Conservation (phyloP, 2,329 filamentous ascomycete species). For the Verticillium nonalfalfae region DNA sequence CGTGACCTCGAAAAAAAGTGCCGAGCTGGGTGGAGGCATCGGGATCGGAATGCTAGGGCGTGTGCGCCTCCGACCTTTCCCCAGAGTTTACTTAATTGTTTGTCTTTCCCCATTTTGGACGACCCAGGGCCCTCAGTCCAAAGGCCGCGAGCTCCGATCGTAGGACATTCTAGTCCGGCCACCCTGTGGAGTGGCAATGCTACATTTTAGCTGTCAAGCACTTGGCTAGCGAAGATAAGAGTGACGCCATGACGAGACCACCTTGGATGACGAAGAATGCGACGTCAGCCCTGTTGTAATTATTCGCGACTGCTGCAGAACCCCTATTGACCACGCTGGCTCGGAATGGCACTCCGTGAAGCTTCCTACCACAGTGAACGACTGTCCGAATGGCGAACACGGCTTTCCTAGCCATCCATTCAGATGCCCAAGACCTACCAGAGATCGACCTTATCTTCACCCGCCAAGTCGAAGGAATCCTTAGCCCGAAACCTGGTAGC, state of each 20-base stretch:
- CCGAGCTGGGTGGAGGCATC: not conserved
- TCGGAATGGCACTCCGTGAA: no score
- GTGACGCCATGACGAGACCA: not conserved
- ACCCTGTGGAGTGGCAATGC: not conserved
- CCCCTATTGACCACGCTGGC: no score
- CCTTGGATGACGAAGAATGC: not conserved
- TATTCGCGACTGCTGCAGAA: no score
- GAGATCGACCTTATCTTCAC: not conserved
- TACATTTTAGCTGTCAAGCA: not conserved
- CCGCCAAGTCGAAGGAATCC: not conserved
- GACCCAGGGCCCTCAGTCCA: not conserved
- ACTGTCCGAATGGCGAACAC: no score
- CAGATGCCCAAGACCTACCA: no score
- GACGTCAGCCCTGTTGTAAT: not conserved
- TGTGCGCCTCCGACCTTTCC: not conserved
- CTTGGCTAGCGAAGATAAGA: not conserved
- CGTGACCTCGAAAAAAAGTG: not conserved
- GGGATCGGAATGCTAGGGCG: not conserved
- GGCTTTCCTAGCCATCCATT: no score
- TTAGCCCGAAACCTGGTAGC: not conserved
- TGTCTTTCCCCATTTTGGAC: not conserved
- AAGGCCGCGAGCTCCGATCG: not conserved
- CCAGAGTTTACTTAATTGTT: not conserved
- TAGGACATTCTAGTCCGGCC: not conserved
- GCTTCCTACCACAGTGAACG: no score